Evolutionary conservation across 257 asterid genomes (phyloP), one percentile per base, ranked within the genome.

Genomic region (Anisodus acutangulus): DNA sequence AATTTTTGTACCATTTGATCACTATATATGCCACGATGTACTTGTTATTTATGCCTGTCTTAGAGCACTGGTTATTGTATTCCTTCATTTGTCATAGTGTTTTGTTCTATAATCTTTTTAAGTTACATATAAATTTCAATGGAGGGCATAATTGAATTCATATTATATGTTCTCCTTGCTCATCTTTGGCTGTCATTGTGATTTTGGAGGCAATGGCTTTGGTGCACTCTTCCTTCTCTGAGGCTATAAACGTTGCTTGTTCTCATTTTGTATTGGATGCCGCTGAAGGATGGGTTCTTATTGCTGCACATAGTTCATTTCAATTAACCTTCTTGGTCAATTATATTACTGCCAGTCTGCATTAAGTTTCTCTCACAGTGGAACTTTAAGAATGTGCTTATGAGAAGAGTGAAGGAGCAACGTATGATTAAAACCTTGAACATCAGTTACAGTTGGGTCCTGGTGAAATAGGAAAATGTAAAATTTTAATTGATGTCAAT

Each of bases 1-100:
- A 22, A 63, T 62, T 72, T 51, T 64, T 53, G 78, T 84, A 51
- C 53, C 82, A 69, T 31, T 79, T 74, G 81, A 26, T 86, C 86
- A 51, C 83, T 8, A 62, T 89, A 89, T 84, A 53, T 84, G 72
- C 84, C 87, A 58, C 60, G 82, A 84, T 86, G 86, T 83, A 87
- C 82, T 83, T 85, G 85, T 82, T 87, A 39, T 83, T 70, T 84
- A 63, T 84, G 68, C 84, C 72, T 59, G 80, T 85, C 60, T 59
- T 87, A 82, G 89, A 87, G 83, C 80, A 80, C 85, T 41, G 45
- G 85, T 84, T 80, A 78, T 66, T 90, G 89, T 76, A 90, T 82
- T 90, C 83, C 86, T 89, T 87, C 87, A 84, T 87, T 91, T 85
- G 55, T 85, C 74, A 72, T 81, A 41, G 54, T 87, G 85, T 80